phyloP scores from a whole-genome alignment of 805 yeast species.

The Ogataea pilisensis region DNA sequence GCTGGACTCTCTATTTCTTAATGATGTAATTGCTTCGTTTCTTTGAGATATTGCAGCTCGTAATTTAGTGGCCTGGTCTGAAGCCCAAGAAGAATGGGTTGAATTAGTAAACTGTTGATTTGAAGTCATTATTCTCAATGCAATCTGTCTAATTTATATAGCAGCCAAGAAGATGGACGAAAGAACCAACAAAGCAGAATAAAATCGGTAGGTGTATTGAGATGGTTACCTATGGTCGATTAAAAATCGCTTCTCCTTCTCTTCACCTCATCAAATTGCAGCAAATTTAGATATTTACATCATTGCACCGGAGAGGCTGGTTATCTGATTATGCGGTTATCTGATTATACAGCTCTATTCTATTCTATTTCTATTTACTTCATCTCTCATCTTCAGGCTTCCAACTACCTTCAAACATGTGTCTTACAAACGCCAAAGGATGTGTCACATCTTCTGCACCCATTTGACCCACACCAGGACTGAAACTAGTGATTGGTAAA shows the following conservation, averaged over 20 bases:
- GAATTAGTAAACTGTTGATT: no score
- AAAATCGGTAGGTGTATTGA: no score
- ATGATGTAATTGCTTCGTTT: not conserved
- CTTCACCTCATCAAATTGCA: not conserved
- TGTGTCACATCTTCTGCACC: conserved; percentile 44
- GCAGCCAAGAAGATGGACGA: no score
- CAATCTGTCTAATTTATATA: not conserved
- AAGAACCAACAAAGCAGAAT: no score
- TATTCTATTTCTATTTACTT: no score
- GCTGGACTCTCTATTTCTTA: not conserved
- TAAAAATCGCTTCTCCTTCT: no score
- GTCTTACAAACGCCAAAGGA: conserved; percentile 54
- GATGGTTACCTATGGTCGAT: no score
- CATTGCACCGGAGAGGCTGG: no score
- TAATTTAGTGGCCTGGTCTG: not conserved
- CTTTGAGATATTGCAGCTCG: not conserved
- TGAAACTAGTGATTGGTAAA: conserved; percentile 65
- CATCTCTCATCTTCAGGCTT: conserved; percentile 36
- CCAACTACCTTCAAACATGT: conserved; percentile 66
- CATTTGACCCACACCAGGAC: conserved; percentile 70
- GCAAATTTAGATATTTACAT: not conserved
- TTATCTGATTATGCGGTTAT: no score
- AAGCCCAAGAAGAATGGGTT: no score
- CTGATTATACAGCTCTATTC: no score
- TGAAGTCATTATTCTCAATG: not conserved